Conservation (phyloP, 2,329 filamentous ascomycete species). For the Colletotrichum siamense region DNA sequence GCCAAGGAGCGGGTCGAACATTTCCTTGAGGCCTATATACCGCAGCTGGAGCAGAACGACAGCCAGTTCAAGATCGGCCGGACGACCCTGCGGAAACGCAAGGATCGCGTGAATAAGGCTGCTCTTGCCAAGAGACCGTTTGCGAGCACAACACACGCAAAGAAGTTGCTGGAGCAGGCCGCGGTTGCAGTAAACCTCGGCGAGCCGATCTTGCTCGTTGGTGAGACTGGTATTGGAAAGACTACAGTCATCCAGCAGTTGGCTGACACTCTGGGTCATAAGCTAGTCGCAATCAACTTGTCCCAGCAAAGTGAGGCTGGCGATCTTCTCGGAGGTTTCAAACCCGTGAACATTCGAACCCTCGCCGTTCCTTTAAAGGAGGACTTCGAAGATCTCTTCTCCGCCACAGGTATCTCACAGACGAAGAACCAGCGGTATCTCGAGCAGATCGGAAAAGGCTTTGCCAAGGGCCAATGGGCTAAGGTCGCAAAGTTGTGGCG, state of each 20-base stretch:
- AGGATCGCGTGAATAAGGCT: constrained; percentile 50
- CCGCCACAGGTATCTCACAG: constrained; percentile 81
- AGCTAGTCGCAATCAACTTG: constrained; percentile 90
- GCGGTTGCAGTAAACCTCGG: constrained; percentile 79
- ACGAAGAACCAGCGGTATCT: constrained; percentile 90
- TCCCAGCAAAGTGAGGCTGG: constrained; percentile 98
- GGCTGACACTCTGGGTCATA: constrained; percentile 82
- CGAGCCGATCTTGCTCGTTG: constrained; percentile 95
- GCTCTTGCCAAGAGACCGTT: constrained; percentile 71
- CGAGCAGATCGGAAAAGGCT: constrained; percentile 78
- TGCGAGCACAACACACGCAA: constrained; percentile 86
- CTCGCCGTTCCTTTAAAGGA: constrained; percentile 90
- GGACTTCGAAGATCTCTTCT: constrained; percentile 90
- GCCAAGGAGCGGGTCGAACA: constrained; percentile 82
- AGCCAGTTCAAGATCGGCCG: constrained; percentile 69
- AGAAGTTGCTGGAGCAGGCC: constrained; percentile 86
- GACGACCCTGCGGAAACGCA: constrained; percentile 65
- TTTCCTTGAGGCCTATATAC: constrained; percentile 75
- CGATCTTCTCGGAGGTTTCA: constrained; percentile 95
- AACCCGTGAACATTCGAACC: constrained; percentile 89
- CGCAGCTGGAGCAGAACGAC: constrained; percentile 69
- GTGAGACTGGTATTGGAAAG: constrained; percentile 98
- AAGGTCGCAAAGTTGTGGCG: constrained; percentile 85
- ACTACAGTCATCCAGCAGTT: constrained; percentile 95
- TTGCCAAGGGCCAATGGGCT: constrained; percentile 86